Percentiles rank a stretch among this genome's conserved stretches.
Conservation (phyloP, 2,329 filamentous ascomycete genomes). For the Colletotrichum endophyticum region DNA sequence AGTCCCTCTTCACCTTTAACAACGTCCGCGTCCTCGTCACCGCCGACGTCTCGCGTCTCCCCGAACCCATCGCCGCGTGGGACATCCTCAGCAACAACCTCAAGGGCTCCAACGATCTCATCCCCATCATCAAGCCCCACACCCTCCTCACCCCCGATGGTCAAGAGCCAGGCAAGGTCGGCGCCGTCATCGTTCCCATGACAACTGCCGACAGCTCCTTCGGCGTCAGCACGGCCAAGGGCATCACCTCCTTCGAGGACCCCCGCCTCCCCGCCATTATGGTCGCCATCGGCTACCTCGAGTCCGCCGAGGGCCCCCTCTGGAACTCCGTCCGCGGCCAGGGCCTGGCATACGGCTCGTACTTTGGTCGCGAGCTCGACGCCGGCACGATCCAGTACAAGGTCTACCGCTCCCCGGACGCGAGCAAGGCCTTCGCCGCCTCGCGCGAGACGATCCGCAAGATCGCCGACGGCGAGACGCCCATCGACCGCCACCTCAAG, state of each 20-base stretch:
- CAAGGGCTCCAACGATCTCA: conserved; percentile 48
- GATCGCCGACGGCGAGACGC: conserved; percentile 72
- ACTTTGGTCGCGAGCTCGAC: conserved; percentile 79
- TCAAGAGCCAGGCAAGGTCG: conserved; percentile 73
- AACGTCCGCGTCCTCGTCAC: conserved; percentile 89
- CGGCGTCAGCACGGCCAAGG: conserved; percentile 75
- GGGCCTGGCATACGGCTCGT: conserved; percentile 88
- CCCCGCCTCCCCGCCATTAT: conserved; percentile 82
- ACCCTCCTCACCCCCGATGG: conserved; percentile 79
- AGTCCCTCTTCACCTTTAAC: conserved; percentile 77
- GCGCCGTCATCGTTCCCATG: conserved; percentile 85
- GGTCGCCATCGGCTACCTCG: conserved; percentile 89
- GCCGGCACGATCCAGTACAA: conserved; percentile 82
- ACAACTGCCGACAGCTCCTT: conserved; percentile 92
- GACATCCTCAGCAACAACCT: conserved; percentile 63
- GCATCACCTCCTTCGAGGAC: conserved; percentile 77
- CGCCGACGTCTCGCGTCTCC: conserved; percentile 76
- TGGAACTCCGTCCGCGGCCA: conserved; percentile 94
- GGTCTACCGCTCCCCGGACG: conserved; percentile 89
- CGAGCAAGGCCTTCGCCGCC: conserved; percentile 82
- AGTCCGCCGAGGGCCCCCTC: conserved; percentile 90
- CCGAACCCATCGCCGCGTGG: conserved; percentile 81
- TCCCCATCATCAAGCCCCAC: conserved; percentile 72
- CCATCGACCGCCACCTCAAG: conserved; percentile 81
- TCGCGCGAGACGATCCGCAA: conserved; percentile 76